Evolutionary conservation across 2,329 filamentous ascomycete genomes (phyloP).

Genomic region (Colletotrichum brevisporum): DNA sequence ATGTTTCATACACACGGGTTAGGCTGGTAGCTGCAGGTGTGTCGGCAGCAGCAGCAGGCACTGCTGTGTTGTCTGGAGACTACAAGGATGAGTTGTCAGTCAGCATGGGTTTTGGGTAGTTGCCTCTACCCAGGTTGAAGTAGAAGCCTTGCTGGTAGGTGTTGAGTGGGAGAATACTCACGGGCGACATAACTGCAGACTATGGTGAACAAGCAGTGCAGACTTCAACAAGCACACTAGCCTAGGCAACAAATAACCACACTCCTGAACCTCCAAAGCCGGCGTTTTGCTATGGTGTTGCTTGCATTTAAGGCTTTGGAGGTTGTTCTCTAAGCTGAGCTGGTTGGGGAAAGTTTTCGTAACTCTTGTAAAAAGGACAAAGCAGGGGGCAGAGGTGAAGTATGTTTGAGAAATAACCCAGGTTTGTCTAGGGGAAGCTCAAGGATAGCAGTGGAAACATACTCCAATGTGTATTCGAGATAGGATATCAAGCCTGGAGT

Average conservation of each 20-base stretch:
- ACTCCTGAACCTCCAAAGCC: slow-evolving; percentile 39
- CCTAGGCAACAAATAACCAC: slow-evolving; percentile 21
- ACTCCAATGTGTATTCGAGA: slow-evolving; percentile 13
- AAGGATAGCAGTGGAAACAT: slow-evolving; percentile 24
- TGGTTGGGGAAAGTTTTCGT: slow-evolving; percentile 3
- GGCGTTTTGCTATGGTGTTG: slow-evolving; percentile 29
- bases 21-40: slow-evolving; percentile 8
- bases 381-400: slow-evolving; percentile 11
- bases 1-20: slow-evolving; percentile 58
- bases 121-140: no score
- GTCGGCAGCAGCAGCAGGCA: slow-evolving; percentile 19
- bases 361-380: slow-evolving; percentile 5
- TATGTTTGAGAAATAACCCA: slow-evolving; percentile 30
- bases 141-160: neutral
- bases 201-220: slow-evolving; percentile 36
- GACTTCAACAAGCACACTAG: slow-evolving; percentile 15
- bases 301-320: slow-evolving; percentile 37
- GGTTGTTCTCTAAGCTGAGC: neutral
- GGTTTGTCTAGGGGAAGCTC: no score
- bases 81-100: slow-evolving; percentile 7
- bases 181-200: slow-evolving; percentile 39
- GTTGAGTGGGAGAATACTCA: slow-evolving; percentile 9
- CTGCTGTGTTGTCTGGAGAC: slow-evolving; percentile 28
- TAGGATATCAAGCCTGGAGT: neutral
- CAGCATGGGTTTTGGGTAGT: neutral